phyloP scores from a whole-genome alignment of 1,284 basidiomycete species.

The Cryptococcus amylolentus region DNA sequence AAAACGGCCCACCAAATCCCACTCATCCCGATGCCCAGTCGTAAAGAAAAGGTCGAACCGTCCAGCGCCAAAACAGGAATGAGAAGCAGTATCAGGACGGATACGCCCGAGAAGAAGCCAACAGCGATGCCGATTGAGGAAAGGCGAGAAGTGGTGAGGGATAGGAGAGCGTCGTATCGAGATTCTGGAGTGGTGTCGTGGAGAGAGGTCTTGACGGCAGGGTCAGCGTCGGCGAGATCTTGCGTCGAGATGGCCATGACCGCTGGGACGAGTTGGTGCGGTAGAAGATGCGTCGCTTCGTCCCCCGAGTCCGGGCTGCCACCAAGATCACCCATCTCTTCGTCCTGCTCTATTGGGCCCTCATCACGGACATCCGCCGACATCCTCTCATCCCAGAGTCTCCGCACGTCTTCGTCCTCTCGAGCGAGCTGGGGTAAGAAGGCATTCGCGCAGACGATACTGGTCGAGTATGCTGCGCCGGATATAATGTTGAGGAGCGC shows the following conservation, averaged over 20 bases:
- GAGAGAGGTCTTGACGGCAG: not conserved
- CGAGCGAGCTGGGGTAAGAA: conserved; percentile 75
- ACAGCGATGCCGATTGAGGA: conserved; percentile 77
- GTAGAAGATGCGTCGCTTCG: conserved; percentile 22
- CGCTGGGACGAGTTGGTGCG: conserved; percentile 14
- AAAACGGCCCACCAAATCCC: conserved; percentile 82
- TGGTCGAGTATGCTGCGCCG: conserved; percentile 77
- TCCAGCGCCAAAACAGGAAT: conserved; percentile 65
- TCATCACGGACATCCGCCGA: not conserved
- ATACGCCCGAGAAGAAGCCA: conserved; percentile 67
- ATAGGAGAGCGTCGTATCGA: conserved; percentile 58
- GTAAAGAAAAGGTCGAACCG: conserved; percentile 68
- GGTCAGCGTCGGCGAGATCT: conserved; percentile 15
- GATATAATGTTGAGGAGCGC: conserved; percentile 69
- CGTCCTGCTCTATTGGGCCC: not conserved
- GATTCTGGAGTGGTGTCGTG: not conserved
- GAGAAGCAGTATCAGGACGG: conserved; percentile 69
- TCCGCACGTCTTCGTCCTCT: conserved; percentile 57
- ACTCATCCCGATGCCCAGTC: conserved; percentile 72
- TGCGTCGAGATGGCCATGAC: conserved; percentile 14
- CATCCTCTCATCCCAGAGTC: conserved; percentile 31
- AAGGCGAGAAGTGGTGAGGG: conserved; percentile 68
- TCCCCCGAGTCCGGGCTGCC: conserved; percentile 1
- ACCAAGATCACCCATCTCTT: not conserved
- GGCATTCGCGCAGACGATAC: conserved; percentile 81